Conservation (phyloP, 495 filamentous ascomycete species). For the Cercophora scortea region DNA sequence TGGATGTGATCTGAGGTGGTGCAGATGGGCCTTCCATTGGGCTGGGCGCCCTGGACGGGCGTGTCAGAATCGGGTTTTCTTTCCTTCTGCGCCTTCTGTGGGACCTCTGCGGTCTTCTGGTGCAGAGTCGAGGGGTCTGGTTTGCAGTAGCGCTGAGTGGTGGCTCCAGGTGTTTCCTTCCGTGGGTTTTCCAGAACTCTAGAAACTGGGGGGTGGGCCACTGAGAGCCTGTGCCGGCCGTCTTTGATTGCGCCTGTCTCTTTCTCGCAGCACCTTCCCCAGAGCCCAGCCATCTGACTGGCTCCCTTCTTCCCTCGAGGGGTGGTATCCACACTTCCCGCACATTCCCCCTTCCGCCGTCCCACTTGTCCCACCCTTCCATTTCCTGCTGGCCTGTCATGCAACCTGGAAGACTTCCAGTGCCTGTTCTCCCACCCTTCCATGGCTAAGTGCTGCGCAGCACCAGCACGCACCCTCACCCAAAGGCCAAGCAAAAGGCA, state of each 20-base stretch:
- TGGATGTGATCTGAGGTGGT: background rate
- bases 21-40: background rate
- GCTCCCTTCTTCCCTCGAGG: slow-evolving; percentile 3
- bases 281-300: slow-evolving; percentile 7
- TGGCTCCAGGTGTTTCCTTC: slow-evolving; percentile 9
- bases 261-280: slow-evolving; percentile 14
- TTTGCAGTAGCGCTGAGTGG: slow-evolving; percentile 11
- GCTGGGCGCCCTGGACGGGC: background rate
- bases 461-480: too few relatives aligned
- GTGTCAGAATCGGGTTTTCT: background rate
- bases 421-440: background rate
- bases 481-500: too few relatives aligned
- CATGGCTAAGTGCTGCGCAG: too few relatives aligned
- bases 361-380: slow-evolving; percentile 4
- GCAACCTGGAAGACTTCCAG: background rate
- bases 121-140: slow-evolving; percentile 7
- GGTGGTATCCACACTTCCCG: slow-evolving; percentile 14
- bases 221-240: slow-evolving; percentile 10
- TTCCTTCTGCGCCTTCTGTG: background rate
- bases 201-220: slow-evolving; percentile 20
- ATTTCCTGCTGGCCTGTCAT: slow-evolving; percentile 1
- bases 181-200: slow-evolving; percentile 29
- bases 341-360: slow-evolving; percentile 9
- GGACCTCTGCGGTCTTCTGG: too few relatives aligned
- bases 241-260: slow-evolving; percentile 22